Percentiles rank a stretch among this genome's conserved stretches.
Conservation (phyloP, 495 filamentous ascomycete species). For the Achaetomiella virescens region DNA sequence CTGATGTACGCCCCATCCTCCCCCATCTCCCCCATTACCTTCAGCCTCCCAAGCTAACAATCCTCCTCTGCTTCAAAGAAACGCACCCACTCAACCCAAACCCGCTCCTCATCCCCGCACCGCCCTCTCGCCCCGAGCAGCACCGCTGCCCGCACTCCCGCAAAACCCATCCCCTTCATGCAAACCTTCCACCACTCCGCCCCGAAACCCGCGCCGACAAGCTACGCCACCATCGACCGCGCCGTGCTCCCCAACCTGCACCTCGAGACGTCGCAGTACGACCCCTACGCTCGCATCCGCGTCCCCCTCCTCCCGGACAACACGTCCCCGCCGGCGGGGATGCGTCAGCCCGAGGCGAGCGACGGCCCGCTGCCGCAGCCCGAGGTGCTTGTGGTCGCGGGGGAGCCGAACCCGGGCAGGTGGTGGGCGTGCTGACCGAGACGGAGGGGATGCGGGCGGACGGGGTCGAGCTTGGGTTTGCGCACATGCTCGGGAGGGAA, state of each 20-base stretch:
- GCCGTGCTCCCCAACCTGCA: conserved; percentile 34
- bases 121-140: conserved; percentile 19
- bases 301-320: conserved; percentile 44
- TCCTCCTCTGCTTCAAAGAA: background rate
- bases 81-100: conserved; percentile 23
- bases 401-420: conserved; percentile 32
- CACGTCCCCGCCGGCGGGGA: conserved; percentile 17
- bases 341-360: conserved; percentile 20
- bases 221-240: conserved; percentile 33
- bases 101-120: conserved; percentile 19
- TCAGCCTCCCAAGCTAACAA: background rate
- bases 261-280: conserved; percentile 16
- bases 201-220: conserved; percentile 20
- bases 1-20: conserved; percentile 19
- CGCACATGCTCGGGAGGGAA: conserved; percentile 21
- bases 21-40: background rate
- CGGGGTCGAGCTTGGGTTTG: conserved; percentile 43
- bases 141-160: conserved; percentile 11
- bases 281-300: conserved; percentile 37
- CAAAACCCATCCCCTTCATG: conserved; percentile 38
- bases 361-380: conserved; percentile 31
- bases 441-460: conserved; percentile 43
- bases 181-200: conserved; percentile 45
- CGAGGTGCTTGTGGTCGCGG: conserved; percentile 39
- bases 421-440: conserved; percentile 37